Evolutionary conservation across 768 basidiomycete species (phyloP).

Genomic region (Tricholoma hemisulphureum): DNA sequence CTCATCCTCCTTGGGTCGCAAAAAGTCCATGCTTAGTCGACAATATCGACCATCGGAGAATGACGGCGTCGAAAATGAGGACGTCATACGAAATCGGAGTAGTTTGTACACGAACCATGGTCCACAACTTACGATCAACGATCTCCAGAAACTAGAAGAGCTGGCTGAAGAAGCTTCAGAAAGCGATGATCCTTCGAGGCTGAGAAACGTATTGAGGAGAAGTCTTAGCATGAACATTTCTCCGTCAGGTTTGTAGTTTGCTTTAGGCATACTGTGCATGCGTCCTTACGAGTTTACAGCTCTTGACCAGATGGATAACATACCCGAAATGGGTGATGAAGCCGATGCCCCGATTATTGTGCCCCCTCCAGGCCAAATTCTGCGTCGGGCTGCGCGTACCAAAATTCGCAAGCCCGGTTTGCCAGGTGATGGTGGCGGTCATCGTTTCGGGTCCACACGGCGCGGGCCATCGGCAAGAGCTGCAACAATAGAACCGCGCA

Average conservation of each 20-base stretch:
- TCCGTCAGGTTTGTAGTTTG: conserved; percentile 68
- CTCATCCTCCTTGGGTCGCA: conserved; percentile 64
- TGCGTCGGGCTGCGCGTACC: conserved; percentile 90
- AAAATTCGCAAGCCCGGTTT: conserved; percentile 88
- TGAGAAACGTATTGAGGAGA: conserved; percentile 76
- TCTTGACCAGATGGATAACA: conserved; percentile 65
- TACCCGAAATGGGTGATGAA: conserved; percentile 70
- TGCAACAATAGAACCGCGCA: conserved; percentile 45
- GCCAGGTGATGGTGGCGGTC: conserved; percentile 75
- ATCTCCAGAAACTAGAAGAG: conserved; percentile 92
- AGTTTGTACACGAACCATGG: conserved; percentile 65
- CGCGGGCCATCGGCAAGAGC: conserved; percentile 33
- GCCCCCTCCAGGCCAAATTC: conserved; percentile 82
- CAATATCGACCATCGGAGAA: conserved; percentile 84
- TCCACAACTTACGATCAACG: conserved; percentile 88
- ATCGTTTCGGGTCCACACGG: conserved; percentile 67
- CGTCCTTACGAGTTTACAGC: conserved; percentile 38
- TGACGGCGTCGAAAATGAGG: conserved; percentile 70
- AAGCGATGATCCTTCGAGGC: conserved; percentile 77
- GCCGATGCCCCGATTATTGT: conserved; percentile 90
- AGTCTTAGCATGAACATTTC: conserved; percentile 86
- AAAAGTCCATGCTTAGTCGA: conserved; percentile 90
- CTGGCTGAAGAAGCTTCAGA: conserved; percentile 86
- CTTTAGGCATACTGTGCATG: conserved; percentile 8
- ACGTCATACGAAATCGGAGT: conserved; percentile 63